Percentiles rank a stretch among this genome's conserved stretches.
Evolutionary conservation across 192 early-diverging fungal genomes (phyloP).

Genomic region (Entophlyctis luteolus): DNA sequence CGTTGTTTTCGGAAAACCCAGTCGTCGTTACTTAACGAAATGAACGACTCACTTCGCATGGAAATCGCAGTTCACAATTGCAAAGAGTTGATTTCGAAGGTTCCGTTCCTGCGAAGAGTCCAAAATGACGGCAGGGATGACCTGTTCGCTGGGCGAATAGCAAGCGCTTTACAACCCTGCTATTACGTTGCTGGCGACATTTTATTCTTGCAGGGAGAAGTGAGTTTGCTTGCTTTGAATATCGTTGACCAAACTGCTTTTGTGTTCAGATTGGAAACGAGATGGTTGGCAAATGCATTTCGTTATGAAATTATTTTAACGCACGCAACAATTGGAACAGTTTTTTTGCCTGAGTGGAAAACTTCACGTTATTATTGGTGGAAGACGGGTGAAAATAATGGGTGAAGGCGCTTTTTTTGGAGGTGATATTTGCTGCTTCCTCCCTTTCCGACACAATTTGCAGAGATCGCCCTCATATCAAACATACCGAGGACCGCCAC

Average conservation of each 20-base stretch:
- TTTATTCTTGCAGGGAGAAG: slow-evolving; percentile 43
- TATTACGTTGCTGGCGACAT: slow-evolving; percentile 44
- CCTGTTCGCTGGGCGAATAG: slow-evolving; percentile 41
- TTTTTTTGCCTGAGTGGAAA: slow-evolving; percentile 1
- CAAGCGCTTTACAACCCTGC: slow-evolving; percentile 28
- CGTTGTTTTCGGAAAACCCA: slow-evolving; percentile 27
- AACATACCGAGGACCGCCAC: slow-evolving; percentile 34
- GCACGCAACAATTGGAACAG: not conserved
- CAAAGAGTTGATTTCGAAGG: slow-evolving; percentile 41
- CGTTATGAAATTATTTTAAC: too few species aligned
- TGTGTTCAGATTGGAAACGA: slow-evolving; percentile 39
- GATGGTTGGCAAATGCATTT: slow-evolving; percentile 29
- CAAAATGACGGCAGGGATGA: slow-evolving; percentile 42
- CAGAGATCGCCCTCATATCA: slow-evolving; percentile 21
- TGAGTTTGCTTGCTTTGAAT: not conserved
- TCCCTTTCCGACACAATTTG: not conserved
- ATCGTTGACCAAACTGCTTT: not conserved
- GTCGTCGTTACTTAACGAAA: slow-evolving; percentile 30
- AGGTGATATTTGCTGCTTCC: not conserved
- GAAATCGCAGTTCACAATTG: slow-evolving; percentile 51
- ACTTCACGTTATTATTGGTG: slow-evolving; percentile 23
- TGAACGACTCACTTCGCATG: slow-evolving; percentile 43
- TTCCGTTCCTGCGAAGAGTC: slow-evolving; percentile 41
- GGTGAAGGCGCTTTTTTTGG: slow-evolving; percentile 21
- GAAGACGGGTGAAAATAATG: slow-evolving; percentile 1